Base-by-base conservation (phyloP, 148 eudicot genomes). In the Chenopodium formosanum region DNA sequence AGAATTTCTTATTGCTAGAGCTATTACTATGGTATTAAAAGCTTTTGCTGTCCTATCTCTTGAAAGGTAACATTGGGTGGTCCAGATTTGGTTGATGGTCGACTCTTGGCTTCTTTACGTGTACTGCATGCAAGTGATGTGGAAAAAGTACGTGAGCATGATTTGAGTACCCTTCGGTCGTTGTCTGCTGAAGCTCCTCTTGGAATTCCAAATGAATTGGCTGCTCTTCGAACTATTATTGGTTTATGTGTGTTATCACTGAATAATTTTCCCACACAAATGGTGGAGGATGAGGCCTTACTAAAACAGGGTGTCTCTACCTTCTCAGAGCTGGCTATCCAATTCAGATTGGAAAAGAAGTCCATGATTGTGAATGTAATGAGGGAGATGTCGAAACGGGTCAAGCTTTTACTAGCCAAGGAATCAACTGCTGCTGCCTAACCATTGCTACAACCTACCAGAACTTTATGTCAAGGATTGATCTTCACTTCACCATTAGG, bases 321-420 rank as follows among this genome's bases (percentile, higher is more conserved):
- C 76, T 84, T 89, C 16, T 88, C 97, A 2, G 89, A 89, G 85
- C 80, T 95, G 81, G 91, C 98, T 32, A 63, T 90, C 62, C 87
- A 80, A 79, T 95, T 88, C 85, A 91, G 98, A 91, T 84, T 95
- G 75, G 90, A 95, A 85, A 95, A 95, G 94, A 95, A 95, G 80
- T 88, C 91, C 3, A 12, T 89, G 77, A 89, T 93, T 64, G 73
- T 93, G 2, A 93, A 93, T 84, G 91, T 89, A 23, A 95, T 92
- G 94, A 86, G 88, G 75, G 86, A 91, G 86, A 86, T 95, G 70
- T 88, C 94, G 3, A 92, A 84, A 85, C 92, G 90, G 80, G 87
- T 87, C 47, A 95, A 88, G 86, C 78, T 46, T 75, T 88, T 95
- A 27, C 82, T 66, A 60, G 80, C 92, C 34, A 88, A 86, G 80